These are phyloP conservation scores for Arctium lappa DNA, from an alignment of 129 eudicot genomes.

Conservation along the genomic window DNA sequence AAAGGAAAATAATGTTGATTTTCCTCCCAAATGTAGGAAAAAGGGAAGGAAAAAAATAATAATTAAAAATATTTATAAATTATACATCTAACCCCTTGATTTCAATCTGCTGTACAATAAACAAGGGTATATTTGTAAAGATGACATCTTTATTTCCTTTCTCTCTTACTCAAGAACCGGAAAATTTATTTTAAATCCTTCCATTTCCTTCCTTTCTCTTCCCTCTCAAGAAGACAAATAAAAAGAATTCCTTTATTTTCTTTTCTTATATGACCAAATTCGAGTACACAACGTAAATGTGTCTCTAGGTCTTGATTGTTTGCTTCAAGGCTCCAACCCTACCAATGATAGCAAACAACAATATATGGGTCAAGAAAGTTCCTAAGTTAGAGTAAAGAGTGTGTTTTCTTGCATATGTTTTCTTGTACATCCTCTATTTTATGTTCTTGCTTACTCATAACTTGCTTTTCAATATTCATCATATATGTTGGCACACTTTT, in stretches of 20 bases:
- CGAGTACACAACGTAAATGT: too few species aligned
- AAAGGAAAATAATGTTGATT: not conserved
- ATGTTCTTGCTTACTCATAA: not conserved
- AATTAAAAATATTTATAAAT: not conserved
- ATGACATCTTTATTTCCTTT: too few species aligned
- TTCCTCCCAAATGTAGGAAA: not conserved
- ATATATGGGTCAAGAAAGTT: not conserved
- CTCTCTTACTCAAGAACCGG: too few species aligned
- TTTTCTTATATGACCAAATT: too few species aligned
- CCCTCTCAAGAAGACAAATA: too few species aligned
- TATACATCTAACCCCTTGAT: not conserved
- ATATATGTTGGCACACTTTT: not conserved
- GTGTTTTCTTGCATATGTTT: not conserved
- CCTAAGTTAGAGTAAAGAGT: not conserved
- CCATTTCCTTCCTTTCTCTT: too few species aligned
- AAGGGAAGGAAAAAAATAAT: not conserved
- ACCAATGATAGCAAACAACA: not conserved
- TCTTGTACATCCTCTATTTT: not conserved
- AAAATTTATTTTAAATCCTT: too few species aligned
- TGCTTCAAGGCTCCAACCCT: not conserved
- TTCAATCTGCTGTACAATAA: not conserved
- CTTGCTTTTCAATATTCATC: not conserved
- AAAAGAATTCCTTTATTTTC: too few species aligned
- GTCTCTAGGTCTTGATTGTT: not conserved
- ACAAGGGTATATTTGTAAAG: not conserved